Evolutionary conservation across 78 protist genomes (phyloP).

Genomic region (Creolimax fragrantissima): DNA sequence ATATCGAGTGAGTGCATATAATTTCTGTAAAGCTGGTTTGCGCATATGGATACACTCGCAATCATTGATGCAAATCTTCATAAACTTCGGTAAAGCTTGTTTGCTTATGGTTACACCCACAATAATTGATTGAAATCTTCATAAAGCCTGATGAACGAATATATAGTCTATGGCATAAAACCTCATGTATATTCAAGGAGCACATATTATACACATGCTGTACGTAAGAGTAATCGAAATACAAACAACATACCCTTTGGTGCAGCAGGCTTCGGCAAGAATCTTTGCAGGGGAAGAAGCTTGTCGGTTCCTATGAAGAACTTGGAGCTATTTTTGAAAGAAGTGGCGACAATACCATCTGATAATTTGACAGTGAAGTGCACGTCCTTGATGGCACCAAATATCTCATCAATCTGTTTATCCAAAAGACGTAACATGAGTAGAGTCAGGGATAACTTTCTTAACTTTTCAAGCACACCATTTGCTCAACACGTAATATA

Average conservation of each 20-base stretch:
- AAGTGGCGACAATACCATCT: conserved; percentile 35
- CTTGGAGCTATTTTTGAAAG: conserved; percentile 36
- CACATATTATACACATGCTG: background rate
- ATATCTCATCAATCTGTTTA: conserved; percentile 34
- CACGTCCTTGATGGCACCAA: conserved; percentile 44
- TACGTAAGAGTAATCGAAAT: background rate
- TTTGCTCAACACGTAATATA: no score
- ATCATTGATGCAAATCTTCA: no score
- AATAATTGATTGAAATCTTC: background rate
- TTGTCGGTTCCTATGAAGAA: conserved; percentile 38
- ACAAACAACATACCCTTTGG: background rate
- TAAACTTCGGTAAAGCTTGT: no score
- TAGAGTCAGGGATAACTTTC: no score
- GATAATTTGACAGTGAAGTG: conserved; percentile 32
- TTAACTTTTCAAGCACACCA: no score
- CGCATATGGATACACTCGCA: no score
- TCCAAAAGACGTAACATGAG: no score
- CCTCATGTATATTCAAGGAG: background rate
- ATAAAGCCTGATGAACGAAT: background rate
- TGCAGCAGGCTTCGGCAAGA: conserved; percentile 42
- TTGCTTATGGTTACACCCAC: background rate
- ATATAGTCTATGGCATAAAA: background rate
- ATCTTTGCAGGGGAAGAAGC: conserved; percentile 48
- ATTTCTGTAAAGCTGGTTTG: no score
- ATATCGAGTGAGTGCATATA: no score